A percentile compares a stretch with the other conserved stretches of the same genome.
phyloP scores from a whole-genome alignment of 108 stramenopile genomes.

The Fragilaria radians region DNA sequence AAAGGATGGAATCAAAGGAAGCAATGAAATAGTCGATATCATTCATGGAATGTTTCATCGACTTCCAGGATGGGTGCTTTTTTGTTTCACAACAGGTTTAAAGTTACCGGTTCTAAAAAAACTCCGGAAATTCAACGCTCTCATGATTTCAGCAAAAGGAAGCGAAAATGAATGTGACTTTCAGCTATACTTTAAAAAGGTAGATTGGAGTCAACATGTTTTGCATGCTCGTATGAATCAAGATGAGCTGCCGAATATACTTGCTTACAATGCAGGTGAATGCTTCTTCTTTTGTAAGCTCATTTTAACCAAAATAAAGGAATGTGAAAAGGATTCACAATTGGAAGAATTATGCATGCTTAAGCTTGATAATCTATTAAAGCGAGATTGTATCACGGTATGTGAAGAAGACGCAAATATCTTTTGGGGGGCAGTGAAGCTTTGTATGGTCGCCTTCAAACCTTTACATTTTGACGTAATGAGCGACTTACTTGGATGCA shows the following conservation, averaged over 20 bases:
- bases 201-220: neutral
- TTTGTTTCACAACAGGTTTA: neutral
- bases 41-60: neutral
- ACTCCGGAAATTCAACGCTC: neutral
- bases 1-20: neutral
- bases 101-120: neutral
- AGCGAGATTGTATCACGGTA: neutral
- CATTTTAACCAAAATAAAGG: neutral
- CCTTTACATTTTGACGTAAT: neutral
- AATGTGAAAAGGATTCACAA: neutral
- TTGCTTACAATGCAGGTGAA: neutral
- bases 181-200: neutral
- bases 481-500: neutral
- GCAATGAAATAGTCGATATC: neutral
- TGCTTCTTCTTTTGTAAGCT: neutral
- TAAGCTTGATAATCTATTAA: neutral
- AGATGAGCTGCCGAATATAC: neutral
- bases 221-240: neutral
- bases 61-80: neutral
- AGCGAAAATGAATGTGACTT: neutral
- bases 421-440: neutral
- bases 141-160: neutral
- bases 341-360: neutral
- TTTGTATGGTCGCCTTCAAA: neutral
- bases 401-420: neutral